These are phyloP conservation scores for Myotisia sp. DNA, from an alignment of 2,329 filamentous ascomycete species.

Conservation along the genomic window DNA sequence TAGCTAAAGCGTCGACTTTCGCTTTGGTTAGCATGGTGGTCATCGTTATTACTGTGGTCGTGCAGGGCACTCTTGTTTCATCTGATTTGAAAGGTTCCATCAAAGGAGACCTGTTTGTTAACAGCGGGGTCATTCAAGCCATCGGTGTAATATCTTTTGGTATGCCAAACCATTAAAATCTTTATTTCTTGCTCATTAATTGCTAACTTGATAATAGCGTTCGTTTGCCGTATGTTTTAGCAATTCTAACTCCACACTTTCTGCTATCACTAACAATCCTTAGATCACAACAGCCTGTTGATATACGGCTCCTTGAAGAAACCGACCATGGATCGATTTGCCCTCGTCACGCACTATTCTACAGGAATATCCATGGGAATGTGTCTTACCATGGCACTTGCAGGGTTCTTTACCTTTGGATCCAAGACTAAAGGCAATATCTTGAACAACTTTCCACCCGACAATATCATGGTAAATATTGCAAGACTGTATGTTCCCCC, in stretches of 20 bases:
- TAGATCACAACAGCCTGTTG: slow-evolving; percentile 85
- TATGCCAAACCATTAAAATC: slow-evolving; percentile 29
- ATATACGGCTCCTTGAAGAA: slow-evolving; percentile 93
- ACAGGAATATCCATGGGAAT: slow-evolving; percentile 83
- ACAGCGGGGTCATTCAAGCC: slow-evolving; percentile 80
- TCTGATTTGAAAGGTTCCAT: slow-evolving; percentile 58
- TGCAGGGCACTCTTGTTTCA: slow-evolving; percentile 65
- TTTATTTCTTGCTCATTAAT: background rate
- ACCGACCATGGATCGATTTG: slow-evolving; percentile 89
- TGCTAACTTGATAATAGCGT: slow-evolving; percentile 36
- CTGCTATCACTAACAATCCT: slow-evolving; percentile 1
- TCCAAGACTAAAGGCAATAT: slow-evolving; percentile 88
- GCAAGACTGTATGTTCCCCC: slow-evolving; percentile 51
- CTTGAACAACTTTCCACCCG: slow-evolving; percentile 86
- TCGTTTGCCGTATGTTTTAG: slow-evolving; percentile 45
- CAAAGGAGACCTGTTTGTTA: slow-evolving; percentile 58
- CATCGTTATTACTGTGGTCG: slow-evolving; percentile 75
- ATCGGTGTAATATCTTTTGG: slow-evolving; percentile 97
- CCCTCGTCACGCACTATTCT: slow-evolving; percentile 83
- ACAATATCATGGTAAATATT: slow-evolving; percentile 88
- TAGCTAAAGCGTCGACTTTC: slow-evolving; percentile 89
- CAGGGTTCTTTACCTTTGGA: slow-evolving; percentile 85
- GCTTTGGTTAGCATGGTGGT: slow-evolving; percentile 85
- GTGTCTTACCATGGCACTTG: slow-evolving; percentile 74
- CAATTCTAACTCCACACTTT: slow-evolving; percentile 9